Conservation (phyloP, 2,329 filamentous ascomycete species). For the Anisogramma anomala region DNA sequence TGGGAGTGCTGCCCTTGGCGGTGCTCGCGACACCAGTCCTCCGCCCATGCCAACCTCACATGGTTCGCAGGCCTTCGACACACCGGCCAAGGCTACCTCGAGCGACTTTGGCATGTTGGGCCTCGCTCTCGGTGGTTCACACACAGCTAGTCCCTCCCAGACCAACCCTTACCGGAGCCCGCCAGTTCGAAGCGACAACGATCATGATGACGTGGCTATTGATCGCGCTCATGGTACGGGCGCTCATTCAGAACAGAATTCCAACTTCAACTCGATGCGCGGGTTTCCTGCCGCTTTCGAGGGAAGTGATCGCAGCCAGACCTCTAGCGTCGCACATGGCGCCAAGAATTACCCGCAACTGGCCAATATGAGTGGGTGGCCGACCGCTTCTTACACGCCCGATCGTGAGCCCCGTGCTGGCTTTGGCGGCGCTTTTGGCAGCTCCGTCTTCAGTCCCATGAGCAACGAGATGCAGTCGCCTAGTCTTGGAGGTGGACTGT, state of each 20-base stretch:
- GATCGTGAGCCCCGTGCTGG: conserved; percentile 51
- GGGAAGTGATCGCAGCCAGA: conserved; percentile 83
- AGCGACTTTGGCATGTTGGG: conserved; percentile 53
- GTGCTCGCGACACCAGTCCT: conserved; percentile 57
- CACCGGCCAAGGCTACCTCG: conserved; percentile 41
- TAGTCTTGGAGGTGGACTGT: conserved; percentile 51
- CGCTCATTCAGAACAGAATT: conserved; percentile 27
- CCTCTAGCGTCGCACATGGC: conserved; percentile 60
- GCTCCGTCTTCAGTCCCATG: conserved; percentile 65
- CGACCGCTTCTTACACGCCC: conserved; percentile 47
- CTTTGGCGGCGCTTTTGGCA: conserved; percentile 56
- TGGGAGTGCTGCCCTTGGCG: conserved; percentile 63
- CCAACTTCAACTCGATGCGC: conserved; percentile 44
- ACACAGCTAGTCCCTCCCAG: conserved; percentile 75
- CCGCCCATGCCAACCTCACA: conserved; percentile 22
- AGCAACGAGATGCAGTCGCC: conserved; percentile 65
- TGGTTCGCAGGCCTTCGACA: conserved; percentile 33
- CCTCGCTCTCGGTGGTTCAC: conserved; percentile 44
- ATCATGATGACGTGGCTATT: conserved; percentile 39
- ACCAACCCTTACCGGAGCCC: conserved; percentile 96
- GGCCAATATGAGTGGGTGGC: conserved; percentile 51
- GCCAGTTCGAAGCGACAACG: conserved; percentile 49
- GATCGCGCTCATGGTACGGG: conserved; percentile 38
- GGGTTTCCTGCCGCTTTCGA: conserved; percentile 42
- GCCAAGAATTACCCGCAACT: conserved; percentile 60